phyloP scores from a whole-genome alignment of 2,329 filamentous ascomycete genomes.

The Epichloe bromicola region DNA sequence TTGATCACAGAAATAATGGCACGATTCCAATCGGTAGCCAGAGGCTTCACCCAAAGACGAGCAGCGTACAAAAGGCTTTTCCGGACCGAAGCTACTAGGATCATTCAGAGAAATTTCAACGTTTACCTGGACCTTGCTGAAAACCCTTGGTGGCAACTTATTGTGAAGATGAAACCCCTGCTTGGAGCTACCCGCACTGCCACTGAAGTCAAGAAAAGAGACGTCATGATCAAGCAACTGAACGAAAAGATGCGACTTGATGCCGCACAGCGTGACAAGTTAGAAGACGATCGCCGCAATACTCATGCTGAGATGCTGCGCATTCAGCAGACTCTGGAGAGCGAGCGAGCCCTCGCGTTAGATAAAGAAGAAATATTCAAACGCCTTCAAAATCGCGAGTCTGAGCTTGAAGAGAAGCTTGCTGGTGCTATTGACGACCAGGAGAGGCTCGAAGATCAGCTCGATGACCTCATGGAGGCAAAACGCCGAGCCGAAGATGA shows the following conservation, averaged over 20 bases:
- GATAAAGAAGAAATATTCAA: constrained; percentile 99
- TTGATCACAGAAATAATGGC: constrained; percentile 91
- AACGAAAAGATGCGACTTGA: constrained; percentile 75
- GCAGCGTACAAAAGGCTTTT: constrained; percentile 89
- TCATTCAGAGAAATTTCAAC: constrained; percentile 89
- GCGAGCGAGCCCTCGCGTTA: constrained; percentile 83
- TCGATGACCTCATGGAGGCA: constrained; percentile 76
- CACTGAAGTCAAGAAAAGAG: constrained; percentile 85
- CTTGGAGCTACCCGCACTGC: constrained; percentile 85
- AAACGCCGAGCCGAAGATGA: constrained; percentile 84
- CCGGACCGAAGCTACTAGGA: constrained; percentile 82
- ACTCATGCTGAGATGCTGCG: constrained; percentile 77
- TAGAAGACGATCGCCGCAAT: constrained; percentile 85
- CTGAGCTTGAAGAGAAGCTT: constrained; percentile 85
- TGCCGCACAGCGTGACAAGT: constrained; percentile 55
- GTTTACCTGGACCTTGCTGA: constrained; percentile 81
- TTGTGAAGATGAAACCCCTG: constrained; percentile 88
- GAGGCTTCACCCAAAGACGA: constrained; percentile 79
- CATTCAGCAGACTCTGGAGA: constrained; percentile 89
- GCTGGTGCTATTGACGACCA: constrained; percentile 87
- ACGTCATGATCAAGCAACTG: constrained; percentile 82
- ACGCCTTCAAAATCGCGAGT: constrained; percentile 81
- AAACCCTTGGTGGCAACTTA: constrained; percentile 95
- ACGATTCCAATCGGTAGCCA: constrained; percentile 80
- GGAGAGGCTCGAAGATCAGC: constrained; percentile 82